A percentile compares a stretch with the other conserved stretches of the same genome.
Conservation (phyloP, 1,284 basidiomycete species). For the Microbotryum silenes-acaulis region DNA sequence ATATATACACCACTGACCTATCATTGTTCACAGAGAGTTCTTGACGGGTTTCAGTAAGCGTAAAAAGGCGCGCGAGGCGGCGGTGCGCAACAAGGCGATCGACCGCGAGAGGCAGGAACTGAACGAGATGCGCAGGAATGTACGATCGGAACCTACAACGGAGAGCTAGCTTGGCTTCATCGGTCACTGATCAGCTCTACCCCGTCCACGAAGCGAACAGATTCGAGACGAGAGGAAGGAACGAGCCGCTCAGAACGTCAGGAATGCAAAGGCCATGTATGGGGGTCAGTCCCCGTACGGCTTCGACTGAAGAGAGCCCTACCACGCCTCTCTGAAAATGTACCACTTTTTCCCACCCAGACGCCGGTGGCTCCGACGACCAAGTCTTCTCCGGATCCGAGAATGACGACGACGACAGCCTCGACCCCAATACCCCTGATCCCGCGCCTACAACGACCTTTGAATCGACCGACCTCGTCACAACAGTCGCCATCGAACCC, state of each 20-base stretch:
- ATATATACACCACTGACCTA: too few species aligned
- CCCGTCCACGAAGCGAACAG: conserved; percentile 4
- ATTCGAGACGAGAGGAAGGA: conserved; percentile 32
- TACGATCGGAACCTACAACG: background rate
- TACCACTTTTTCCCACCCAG: background rate
- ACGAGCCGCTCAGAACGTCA: conserved; percentile 31
- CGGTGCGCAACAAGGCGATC: conserved; percentile 24
- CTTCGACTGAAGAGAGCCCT: too few species aligned
- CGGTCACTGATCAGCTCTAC: too few species aligned
- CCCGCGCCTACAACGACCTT: conserved; percentile 2
- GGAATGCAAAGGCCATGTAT: conserved; percentile 29
- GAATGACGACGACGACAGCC: background rate
- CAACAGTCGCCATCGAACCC: conserved; percentile 24
- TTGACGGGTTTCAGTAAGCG: conserved; percentile 80
- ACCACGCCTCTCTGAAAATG: background rate
- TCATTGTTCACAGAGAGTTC: conserved; percentile 53
- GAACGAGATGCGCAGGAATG: conserved; percentile 24
- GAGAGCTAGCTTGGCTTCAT: too few species aligned
- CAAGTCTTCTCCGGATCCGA: background rate
- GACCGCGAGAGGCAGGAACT: conserved; percentile 32
- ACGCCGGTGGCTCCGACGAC: conserved; percentile 8
- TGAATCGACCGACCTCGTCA: conserved; percentile 20
- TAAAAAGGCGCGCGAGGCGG: conserved; percentile 63
- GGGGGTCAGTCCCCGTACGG: conserved; percentile 22
- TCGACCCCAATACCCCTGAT: background rate